Base-by-base conservation (phyloP, 1,284 basidiomycete genomes). In the Irpex rosettiformis region DNA sequence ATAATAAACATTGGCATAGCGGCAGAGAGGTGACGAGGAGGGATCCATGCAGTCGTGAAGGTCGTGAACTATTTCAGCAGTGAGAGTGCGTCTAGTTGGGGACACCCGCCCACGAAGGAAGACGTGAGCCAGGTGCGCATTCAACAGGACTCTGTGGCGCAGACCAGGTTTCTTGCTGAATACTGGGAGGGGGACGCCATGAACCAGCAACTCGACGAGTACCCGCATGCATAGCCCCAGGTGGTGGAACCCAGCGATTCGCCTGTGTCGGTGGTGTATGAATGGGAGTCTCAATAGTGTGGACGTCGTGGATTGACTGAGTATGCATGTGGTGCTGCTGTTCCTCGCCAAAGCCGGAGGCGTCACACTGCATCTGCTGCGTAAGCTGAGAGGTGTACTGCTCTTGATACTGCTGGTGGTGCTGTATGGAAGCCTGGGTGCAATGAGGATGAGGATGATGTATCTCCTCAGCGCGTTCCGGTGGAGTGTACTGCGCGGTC, bases 161-260 rank as follows among this genome's bases (percentile, higher is more conserved):
- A 25, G 48, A 51, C 48, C 48, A 51, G 18, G 48, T 18, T 22
- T 51, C 48, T 4, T 51, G 48, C 18, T 51, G 8, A 4, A 51
- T 25, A 51, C 18, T 24, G 43, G 25, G 24, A 13, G 52, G 52
- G 8, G 52, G 28, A 11, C 30, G 27, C 52, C 52, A 54, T 6
- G 52, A 33, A 7, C 52, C 52, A 42, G 30, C 52, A 54, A 54
- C 52, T 13, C 52, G 52, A 21, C 52, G 52, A 13, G 18, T 24
- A 42, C 37, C 21, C 7, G 52, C 29, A 28, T 37, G 29, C 22
- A 54, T 42, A 8, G 52, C 52, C 4, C 30, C 52, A 54, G 52
- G 10, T 10, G 52, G 52, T 4, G 52, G 52, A 2, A 54, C 52
- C 13, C 27, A 54, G 27, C 30, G 29, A 27, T n/a, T 37, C 18